Percentiles rank a stretch among this genome's conserved stretches.
Evolutionary conservation across 495 filamentous ascomycete species (phyloP).

Genomic region (Sordaria brevicollis): DNA sequence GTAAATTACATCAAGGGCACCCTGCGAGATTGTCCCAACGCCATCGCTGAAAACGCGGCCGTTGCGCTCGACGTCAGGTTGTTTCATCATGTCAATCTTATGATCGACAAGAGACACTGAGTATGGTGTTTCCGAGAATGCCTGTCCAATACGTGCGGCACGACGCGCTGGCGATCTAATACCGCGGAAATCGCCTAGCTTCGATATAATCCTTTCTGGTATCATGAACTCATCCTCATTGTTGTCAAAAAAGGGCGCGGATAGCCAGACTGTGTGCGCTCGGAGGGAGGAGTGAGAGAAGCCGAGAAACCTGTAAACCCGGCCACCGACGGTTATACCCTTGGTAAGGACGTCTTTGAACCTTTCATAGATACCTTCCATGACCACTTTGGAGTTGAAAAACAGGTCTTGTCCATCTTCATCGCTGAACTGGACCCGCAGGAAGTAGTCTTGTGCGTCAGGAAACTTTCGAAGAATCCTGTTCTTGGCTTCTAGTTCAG

Average conservation of each 20-base stretch:
- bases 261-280: constrained; percentile 61
- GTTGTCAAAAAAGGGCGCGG: constrained; percentile 50
- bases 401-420: constrained; percentile 57
- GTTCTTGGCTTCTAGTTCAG: constrained; percentile 60
- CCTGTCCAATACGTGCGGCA: constrained; percentile 74
- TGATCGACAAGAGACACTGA: constrained; percentile 30
- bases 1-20: constrained; percentile 44
- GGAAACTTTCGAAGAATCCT: constrained; percentile 63
- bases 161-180: constrained; percentile 63
- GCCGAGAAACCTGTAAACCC: constrained; percentile 57
- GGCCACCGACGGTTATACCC: constrained; percentile 53
- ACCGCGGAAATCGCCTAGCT: constrained; percentile 52
- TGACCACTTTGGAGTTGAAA: constrained; percentile 43
- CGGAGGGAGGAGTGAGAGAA: constrained; percentile 75
- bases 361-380: constrained; percentile 45
- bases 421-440: constrained; percentile 57
- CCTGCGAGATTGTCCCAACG: constrained; percentile 57
- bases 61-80: constrained; percentile 34
- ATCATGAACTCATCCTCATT: constrained; percentile 29
- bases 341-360: constrained; percentile 47
- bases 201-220: constrained; percentile 42
- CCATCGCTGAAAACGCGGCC: constrained; percentile 67
- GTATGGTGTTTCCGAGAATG: constrained; percentile 66
- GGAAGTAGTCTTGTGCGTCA: constrained; percentile 51
- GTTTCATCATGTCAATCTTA: constrained; percentile 15